Percentiles rank a stretch among this genome's conserved stretches.
Evolutionary conservation across 352 stramenopile species (phyloP).

Genomic region (Phytophthora tubulina): DNA sequence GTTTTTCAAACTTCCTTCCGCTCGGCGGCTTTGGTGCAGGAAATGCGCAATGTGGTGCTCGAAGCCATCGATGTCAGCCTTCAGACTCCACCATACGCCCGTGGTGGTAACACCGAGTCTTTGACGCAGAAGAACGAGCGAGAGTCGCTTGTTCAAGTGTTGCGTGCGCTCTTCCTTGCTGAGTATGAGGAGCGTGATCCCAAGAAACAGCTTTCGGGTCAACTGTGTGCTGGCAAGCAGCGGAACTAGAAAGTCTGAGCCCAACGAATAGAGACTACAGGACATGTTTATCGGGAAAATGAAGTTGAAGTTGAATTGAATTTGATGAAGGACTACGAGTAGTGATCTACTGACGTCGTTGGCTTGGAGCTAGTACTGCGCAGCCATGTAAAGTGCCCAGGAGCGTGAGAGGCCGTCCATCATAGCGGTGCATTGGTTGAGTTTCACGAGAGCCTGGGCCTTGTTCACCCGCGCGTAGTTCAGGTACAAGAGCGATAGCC

Average conservation of each 20-base stretch:
- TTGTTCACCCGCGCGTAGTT: slow-evolving; percentile 79
- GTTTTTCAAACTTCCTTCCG: slow-evolving; percentile 66
- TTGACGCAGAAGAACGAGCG: slow-evolving; percentile 25
- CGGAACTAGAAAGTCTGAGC: slow-evolving; percentile 11
- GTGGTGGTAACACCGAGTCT: slow-evolving; percentile 13
- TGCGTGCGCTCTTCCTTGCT: slow-evolving; percentile 51
- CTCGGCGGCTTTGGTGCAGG: slow-evolving; percentile 62
- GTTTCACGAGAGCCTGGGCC: slow-evolving; percentile 50
- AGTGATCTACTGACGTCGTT: slow-evolving; percentile 1
- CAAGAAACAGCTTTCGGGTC: slow-evolving; percentile 55
- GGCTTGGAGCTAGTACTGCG: slow-evolving; percentile 35
- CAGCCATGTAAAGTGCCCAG: slow-evolving; percentile 82
- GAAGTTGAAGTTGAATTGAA: slow-evolving; percentile 17
- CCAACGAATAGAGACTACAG: slow-evolving; percentile 1
- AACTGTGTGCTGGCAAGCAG: slow-evolving; percentile 38
- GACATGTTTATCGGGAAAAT: neutral
- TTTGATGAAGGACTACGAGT: slow-evolving; percentile 10
- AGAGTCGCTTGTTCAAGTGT: slow-evolving; percentile 36
- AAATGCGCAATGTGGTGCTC: slow-evolving; percentile 45
- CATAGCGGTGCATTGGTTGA: slow-evolving; percentile 62
- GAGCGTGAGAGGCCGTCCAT: slow-evolving; percentile 84
- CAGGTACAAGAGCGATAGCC: slow-evolving; percentile 76
- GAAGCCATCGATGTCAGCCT: slow-evolving; percentile 52
- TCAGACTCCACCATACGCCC: slow-evolving; percentile 43
- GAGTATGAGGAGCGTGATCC: slow-evolving; percentile 64